Conservation (phyloP, 371 early-diverging fungal species). For the Mucor irregularis region DNA sequence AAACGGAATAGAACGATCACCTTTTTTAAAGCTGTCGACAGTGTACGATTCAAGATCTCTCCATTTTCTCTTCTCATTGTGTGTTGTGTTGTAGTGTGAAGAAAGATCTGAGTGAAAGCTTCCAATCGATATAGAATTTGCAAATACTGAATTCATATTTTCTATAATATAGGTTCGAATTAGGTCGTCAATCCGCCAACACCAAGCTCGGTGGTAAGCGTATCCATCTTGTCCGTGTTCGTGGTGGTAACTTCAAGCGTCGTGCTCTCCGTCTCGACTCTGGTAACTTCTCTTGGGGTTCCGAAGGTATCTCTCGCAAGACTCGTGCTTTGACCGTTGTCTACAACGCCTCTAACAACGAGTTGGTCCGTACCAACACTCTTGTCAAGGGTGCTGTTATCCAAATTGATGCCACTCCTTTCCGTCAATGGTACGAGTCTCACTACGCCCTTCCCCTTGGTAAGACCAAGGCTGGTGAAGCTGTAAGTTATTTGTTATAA, state of each 20-base stretch:
- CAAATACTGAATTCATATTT: too few relatives aligned
- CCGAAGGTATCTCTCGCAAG: slow-evolving; percentile 94
- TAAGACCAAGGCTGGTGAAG: slow-evolving; percentile 78
- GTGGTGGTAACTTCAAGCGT: slow-evolving; percentile 99
- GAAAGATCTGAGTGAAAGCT: too few relatives aligned
- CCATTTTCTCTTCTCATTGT: too few relatives aligned
- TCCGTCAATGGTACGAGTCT: slow-evolving; percentile 98
- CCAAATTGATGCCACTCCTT: slow-evolving; percentile 98
- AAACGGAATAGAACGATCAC: too few relatives aligned
- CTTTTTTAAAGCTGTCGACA: too few relatives aligned
- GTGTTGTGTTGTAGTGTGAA: too few relatives aligned
- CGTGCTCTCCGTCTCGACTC: slow-evolving; percentile 97
- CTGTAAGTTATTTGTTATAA: too few relatives aligned
- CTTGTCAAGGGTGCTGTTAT: slow-evolving; percentile 99
- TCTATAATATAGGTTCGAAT: slow-evolving; percentile 82
- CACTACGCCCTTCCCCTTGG: slow-evolving; percentile 92
- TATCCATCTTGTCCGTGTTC: slow-evolving; percentile 93
- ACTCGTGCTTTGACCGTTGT: slow-evolving; percentile 96
- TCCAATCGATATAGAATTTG: too few relatives aligned
- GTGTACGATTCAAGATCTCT: too few relatives aligned
- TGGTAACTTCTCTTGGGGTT: slow-evolving; percentile 98
- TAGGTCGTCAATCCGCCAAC: slow-evolving; percentile 97
- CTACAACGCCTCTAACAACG: slow-evolving; percentile 99
- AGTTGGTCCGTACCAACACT: slow-evolving; percentile 99
- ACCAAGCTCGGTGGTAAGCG: slow-evolving; percentile 97